Evolutionary conservation across 2,329 filamentous ascomycete genomes (phyloP).

Genomic region (Allantophomopsis lycopodina): DNA sequence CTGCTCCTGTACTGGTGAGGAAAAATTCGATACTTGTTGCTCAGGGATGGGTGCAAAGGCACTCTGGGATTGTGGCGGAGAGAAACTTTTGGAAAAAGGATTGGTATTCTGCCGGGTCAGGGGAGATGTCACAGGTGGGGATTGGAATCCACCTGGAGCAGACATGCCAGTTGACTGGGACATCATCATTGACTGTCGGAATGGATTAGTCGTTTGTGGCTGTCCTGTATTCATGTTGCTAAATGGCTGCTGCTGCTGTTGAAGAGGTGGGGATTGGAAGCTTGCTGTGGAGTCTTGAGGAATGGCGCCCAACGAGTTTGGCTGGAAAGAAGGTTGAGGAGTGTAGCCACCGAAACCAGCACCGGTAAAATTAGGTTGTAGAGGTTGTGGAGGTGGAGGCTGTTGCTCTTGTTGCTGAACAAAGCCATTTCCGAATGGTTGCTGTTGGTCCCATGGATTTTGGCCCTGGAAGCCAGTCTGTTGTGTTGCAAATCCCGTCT

Average conservation of each 20-base stretch:
- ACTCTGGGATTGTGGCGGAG: conserved; percentile 15
- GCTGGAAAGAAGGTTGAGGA: conserved; percentile 45
- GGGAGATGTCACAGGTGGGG: conserved; percentile 26
- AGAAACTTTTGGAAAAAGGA: conserved; percentile 61
- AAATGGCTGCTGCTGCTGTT: conserved; percentile 20
- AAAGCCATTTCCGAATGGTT: conserved; percentile 16
- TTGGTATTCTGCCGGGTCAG: conserved; percentile 61
- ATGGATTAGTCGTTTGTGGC: conserved; percentile 72
- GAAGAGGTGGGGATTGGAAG: conserved; percentile 24
- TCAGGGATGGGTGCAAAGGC: conserved; percentile 18
- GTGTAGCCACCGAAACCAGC: conserved; percentile 77
- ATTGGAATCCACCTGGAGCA: conserved; percentile 21
- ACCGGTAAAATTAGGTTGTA: conserved; percentile 53
- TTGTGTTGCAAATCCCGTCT: conserved; percentile 26
- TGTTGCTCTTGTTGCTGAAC: conserved; percentile 17
- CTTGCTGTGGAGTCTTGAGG: conserved; percentile 39
- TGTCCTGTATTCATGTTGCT: conserved; percentile 29
- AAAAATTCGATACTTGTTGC: conserved; percentile 8
- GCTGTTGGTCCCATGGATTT: conserved; percentile 26
- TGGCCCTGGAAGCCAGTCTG: conserved; percentile 25
- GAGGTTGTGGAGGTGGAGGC: conserved; percentile 25
- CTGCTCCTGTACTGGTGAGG: conserved; percentile 3
- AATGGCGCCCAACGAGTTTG: conserved; percentile 37
- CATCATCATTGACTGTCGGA: conserved; percentile 79
- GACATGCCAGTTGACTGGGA: conserved; percentile 33